Evolutionary conservation across 176 grass and related monocot genomes (phyloP).

Genomic region (Carex parvula): DNA sequence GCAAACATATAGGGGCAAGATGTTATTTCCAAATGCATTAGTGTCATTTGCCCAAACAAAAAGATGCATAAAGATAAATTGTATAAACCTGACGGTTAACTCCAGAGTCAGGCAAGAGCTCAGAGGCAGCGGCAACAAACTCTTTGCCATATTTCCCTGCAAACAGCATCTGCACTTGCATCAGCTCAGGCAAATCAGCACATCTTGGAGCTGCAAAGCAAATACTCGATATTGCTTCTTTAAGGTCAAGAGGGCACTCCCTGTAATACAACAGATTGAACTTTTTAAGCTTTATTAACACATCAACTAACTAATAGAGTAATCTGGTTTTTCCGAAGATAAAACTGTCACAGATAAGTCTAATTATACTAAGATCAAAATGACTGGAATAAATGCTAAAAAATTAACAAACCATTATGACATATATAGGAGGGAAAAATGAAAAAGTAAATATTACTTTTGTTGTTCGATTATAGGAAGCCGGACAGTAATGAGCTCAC

Average conservation of each 20-base stretch:
- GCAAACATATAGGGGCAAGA: neutral
- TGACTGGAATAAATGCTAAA: neutral
- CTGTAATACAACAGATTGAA: slow-evolving; percentile 39
- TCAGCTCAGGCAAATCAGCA: slow-evolving; percentile 79
- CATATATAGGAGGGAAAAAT: neutral
- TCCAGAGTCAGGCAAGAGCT: slow-evolving; percentile 86
- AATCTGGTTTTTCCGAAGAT: neutral
- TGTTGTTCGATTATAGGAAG: slow-evolving; percentile 88
- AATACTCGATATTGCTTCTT: slow-evolving; percentile 97
- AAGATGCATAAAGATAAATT: neutral
- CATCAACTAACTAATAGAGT: slow-evolving; percentile 4
- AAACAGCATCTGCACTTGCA: slow-evolving; percentile 95
- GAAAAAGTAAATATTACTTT: slow-evolving; percentile 36
- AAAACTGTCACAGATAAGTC: neutral
- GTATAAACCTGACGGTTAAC: slow-evolving; percentile 87
- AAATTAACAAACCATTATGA: neutral
- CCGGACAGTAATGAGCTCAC: slow-evolving; percentile 73
- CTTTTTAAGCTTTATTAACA: neutral
- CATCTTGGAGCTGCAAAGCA: slow-evolving; percentile 97
- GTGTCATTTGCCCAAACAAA: slow-evolving; percentile 8
- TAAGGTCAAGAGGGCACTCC: slow-evolving; percentile 96
- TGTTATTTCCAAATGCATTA: slow-evolving; percentile 9
- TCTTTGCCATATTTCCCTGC: slow-evolving; percentile 88
- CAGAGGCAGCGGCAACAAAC: slow-evolving; percentile 71
- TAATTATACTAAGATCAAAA: neutral